Conservation (phyloP, 495 filamentous ascomycete genomes). For the Talaromyces adpressus region DNA sequence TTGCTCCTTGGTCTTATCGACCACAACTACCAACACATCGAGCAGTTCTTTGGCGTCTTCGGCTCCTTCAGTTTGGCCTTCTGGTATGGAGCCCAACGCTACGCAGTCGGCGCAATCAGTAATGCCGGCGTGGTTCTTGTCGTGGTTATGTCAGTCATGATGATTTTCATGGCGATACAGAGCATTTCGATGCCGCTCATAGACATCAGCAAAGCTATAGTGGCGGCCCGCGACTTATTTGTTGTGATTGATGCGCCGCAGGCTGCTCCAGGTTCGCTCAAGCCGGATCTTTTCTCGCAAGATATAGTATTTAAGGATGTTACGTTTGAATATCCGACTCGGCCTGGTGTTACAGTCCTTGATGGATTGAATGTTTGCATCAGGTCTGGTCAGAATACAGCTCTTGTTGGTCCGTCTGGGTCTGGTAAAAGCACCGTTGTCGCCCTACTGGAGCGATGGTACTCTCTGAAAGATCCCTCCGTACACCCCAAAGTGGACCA, state of each 20-base stretch:
- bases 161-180: slow-evolving; percentile 1
- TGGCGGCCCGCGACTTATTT: background rate
- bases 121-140: slow-evolving; percentile 1
- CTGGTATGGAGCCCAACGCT: background rate
- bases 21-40: background rate
- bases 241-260: background rate
- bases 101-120: background rate
- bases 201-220: background rate
- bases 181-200: background rate
- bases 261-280: background rate
- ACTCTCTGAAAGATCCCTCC: slow-evolving; percentile 39
- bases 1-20: background rate
- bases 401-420: slow-evolving; percentile 61
- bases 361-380: slow-evolving; percentile 39
- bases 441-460: slow-evolving; percentile 81
- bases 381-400: slow-evolving; percentile 35
- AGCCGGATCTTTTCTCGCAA: background rate
- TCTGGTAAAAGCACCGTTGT: slow-evolving; percentile 82
- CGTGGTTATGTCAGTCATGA: background rate
- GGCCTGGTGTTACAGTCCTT: slow-evolving; percentile 42
- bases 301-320: slow-evolving; percentile 29
- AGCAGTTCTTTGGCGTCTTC: slow-evolving; percentile 2
- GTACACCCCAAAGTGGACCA: too few relatives aligned
- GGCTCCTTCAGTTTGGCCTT: background rate
- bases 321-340: slow-evolving; percentile 47